Percentiles rank a stretch among this genome's conserved stretches.
These are phyloP conservation scores for Colletotrichum falcatum DNA, from an alignment of 2,329 filamentous ascomycete genomes.

Conservation along the genomic window DNA sequence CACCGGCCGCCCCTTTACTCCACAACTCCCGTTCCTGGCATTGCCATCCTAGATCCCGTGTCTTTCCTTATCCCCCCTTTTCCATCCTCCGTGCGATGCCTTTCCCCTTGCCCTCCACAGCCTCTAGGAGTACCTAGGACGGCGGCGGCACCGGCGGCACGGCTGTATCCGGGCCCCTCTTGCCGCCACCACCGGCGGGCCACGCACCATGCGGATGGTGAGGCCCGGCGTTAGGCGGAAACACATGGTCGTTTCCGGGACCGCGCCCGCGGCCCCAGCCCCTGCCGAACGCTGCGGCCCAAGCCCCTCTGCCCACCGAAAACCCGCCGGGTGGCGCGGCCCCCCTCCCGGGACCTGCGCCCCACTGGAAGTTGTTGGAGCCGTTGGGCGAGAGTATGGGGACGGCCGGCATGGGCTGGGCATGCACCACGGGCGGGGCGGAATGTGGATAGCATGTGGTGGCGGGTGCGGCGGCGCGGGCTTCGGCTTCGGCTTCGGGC, in stretches of 20 bases:
- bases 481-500: conserved; percentile 3
- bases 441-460: conserved; percentile 17
- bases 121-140: conserved; percentile 26
- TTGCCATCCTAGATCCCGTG: neutral
- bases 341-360: neutral
- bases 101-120: conserved; percentile 20
- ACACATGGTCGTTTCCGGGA: neutral
- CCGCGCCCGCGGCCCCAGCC: conserved; percentile 18
- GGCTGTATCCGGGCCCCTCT: neutral
- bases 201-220: conserved; percentile 18
- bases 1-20: conserved; percentile 30
- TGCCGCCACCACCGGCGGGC: neutral
- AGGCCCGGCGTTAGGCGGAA: neutral
- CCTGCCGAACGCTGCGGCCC: conserved; percentile 27
- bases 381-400: conserved; percentile 2
- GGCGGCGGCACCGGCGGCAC: conserved; percentile 13
- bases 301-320: conserved; percentile 7
- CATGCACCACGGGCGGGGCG: conserved; percentile 13
- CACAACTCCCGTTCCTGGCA: conserved; percentile 36
- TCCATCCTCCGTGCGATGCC: conserved; percentile 33
- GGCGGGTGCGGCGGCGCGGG: conserved; percentile 22
- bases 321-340: conserved; percentile 3
- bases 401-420: conserved; percentile 17
- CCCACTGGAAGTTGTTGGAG: conserved; percentile 19
- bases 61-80: conserved; percentile 33